Evolutionary conservation across 768 basidiomycete genomes (phyloP).

Genomic region (Suillus subaureus): DNA sequence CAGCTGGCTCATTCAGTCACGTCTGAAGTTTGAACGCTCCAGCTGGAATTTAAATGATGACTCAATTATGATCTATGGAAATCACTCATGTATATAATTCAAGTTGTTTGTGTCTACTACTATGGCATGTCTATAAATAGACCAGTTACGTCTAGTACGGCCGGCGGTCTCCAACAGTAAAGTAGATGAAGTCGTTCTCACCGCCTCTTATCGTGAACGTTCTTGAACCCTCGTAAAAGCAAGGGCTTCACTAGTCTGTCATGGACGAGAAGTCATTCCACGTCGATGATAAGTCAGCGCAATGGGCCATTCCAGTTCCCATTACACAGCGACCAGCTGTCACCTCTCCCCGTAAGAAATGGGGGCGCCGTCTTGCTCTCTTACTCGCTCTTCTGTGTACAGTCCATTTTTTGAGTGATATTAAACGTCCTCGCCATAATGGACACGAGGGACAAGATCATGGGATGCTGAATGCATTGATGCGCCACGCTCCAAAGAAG

Average conservation of each 20-base stretch:
- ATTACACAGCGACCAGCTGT: conserved; percentile 12
- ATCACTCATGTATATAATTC: not conserved
- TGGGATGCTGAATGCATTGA: conserved; percentile 20
- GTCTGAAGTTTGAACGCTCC: not conserved
- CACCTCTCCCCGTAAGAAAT: conserved; percentile 15
- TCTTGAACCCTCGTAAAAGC: not conserved
- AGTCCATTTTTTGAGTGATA: conserved; percentile 16
- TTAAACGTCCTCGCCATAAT: not conserved
- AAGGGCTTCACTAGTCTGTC: not conserved
- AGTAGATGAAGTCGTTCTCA: not conserved
- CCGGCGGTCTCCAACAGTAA: too few species aligned
- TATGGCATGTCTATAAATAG: not conserved
- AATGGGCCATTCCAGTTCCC: conserved; percentile 22
- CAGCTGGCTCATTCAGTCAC: not conserved
- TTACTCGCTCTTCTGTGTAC: conserved; percentile 10
- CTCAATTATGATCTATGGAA: not conserved
- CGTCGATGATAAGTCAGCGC: conserved; percentile 9
- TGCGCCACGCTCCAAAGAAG: conserved; percentile 17
- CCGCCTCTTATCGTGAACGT: conserved; percentile 2
- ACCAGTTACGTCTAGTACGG: too few species aligned
- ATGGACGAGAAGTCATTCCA: conserved; percentile 24
- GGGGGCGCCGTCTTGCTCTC: conserved; percentile 13
- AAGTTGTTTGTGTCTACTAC: not conserved
- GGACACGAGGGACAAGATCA: conserved; percentile 10
- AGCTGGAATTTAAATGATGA: not conserved